Conservation (phyloP, 2,329 filamentous ascomycete genomes). For the Neofusicoccum laricinum region DNA sequence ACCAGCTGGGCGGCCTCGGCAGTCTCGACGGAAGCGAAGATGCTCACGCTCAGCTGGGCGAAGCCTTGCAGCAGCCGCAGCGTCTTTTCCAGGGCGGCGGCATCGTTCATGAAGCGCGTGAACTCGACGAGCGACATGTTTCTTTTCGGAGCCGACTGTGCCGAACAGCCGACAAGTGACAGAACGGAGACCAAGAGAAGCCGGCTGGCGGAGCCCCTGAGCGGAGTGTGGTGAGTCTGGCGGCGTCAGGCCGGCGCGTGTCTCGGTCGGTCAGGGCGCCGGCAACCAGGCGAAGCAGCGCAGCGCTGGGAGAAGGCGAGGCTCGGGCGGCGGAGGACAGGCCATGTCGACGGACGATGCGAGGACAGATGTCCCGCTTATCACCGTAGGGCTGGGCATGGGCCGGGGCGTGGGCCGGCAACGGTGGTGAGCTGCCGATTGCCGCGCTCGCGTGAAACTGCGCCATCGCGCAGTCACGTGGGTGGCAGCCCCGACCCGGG, state of each 20-base stretch:
- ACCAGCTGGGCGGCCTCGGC: constrained; percentile 1
- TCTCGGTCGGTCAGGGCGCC: not conserved
- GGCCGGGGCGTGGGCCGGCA: not conserved
- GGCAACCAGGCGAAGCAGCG: not conserved
- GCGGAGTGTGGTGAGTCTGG: not conserved
- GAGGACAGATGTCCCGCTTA: constrained; percentile 3
- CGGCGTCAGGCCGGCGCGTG: not conserved
- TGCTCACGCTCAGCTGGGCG: constrained; percentile 10
- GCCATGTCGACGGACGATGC: not conserved
- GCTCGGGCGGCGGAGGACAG: not conserved
- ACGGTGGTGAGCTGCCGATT: not conserved
- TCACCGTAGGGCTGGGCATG: not conserved
- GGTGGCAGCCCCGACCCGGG: no score
- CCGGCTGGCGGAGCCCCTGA: not conserved
- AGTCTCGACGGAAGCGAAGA: not conserved
- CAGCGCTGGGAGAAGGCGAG: not conserved
- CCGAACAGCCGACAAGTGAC: not conserved
- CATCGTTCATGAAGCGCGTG: constrained; percentile 17
- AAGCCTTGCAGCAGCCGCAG: constrained; percentile 11
- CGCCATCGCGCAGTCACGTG: no score
- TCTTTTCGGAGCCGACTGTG: not conserved
- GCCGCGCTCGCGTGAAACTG: not conserved
- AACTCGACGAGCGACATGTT: constrained; percentile 15
- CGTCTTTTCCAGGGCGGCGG: constrained; percentile 13
- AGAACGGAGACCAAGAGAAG: not conserved